Conservation (phyloP, 768 basidiomycete genomes). For the Russula virescens region DNA sequence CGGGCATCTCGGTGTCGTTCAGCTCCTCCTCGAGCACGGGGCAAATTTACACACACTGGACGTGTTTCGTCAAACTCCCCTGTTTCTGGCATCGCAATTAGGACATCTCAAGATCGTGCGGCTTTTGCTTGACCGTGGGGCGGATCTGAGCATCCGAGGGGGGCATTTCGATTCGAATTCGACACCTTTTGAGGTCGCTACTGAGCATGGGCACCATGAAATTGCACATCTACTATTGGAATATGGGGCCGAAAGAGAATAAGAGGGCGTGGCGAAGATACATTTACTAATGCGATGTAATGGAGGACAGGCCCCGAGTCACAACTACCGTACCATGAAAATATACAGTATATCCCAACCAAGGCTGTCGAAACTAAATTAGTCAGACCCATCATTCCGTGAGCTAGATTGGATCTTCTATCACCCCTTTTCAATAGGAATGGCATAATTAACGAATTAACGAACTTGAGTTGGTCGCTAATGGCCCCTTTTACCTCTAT, state of each 20-base stretch:
- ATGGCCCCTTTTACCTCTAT: no score
- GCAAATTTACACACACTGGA: not conserved
- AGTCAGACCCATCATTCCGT: no score
- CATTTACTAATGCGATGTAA: no score
- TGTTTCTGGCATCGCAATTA: not conserved
- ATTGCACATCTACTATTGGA: not conserved
- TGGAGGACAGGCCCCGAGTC: no score
- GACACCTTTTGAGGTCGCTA: not conserved
- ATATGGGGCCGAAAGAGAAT: not conserved
- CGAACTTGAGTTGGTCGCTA: no score
- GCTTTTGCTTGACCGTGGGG: not conserved
- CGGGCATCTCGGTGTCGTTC: not conserved
- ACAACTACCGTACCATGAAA: no score
- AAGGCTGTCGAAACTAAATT: no score
- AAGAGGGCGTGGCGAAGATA: not conserved
- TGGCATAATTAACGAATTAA: no score
- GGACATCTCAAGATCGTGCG: not conserved
- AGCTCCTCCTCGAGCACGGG: not conserved
- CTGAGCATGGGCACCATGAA: not conserved
- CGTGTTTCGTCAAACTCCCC: not conserved
- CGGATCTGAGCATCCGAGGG: not conserved
- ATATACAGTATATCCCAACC: no score
- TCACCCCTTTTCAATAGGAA: no score
- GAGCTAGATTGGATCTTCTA: no score
- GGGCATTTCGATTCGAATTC: no score